Evolutionary conservation across 345 rosid genomes (phyloP), one percentile per base, ranked within the genome.

Genomic region (Populus tremula): DNA sequence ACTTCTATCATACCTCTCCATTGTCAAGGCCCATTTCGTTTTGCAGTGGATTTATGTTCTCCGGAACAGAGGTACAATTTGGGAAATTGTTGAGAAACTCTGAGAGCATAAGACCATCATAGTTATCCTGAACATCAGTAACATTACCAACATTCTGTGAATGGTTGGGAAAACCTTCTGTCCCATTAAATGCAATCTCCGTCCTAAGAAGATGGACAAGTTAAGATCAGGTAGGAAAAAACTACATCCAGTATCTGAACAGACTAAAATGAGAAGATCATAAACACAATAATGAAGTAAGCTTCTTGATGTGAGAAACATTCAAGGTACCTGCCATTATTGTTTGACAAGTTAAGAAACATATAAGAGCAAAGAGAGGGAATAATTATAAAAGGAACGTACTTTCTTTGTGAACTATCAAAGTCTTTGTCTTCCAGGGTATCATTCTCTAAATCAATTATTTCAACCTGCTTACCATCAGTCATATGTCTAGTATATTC

Each of bases 381-480:
- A 45, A 73, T 23, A 71, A 6, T 61, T 53, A 59, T 47, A 43
- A 36, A 33, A 45, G 80, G 72, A 72, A 74, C 92, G 18, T 88
- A 96, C 99, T 85, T 96, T 79, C 83, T 85, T 67, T 84, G 92
- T 23, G 84, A 75, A 74, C 78, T 77, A 62, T 86, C 87, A 68
- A 86, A 82, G 54, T 83, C 90, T 77, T 89, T 88, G 71, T 87
- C 86, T 78, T 86, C 93, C 35, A 80, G 85, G 63, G 82, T 80
- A 87, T 93, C 99, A 80, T 82, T 86, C 80, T 96, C 98, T 80
- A 96, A 84, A 81, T 93, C 96, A 85, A 96, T 96, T 78, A 96
- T 87, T 88, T 96, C 98, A 74, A 96, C 89, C 81, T 82, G 94
- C 81, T 87, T 91, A 76, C 85, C 88, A 79, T 84, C 84, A 80